Evolutionary conservation across 1,284 basidiomycete genomes (phyloP).

Genomic region (Uromyces viciae-fabae): DNA sequence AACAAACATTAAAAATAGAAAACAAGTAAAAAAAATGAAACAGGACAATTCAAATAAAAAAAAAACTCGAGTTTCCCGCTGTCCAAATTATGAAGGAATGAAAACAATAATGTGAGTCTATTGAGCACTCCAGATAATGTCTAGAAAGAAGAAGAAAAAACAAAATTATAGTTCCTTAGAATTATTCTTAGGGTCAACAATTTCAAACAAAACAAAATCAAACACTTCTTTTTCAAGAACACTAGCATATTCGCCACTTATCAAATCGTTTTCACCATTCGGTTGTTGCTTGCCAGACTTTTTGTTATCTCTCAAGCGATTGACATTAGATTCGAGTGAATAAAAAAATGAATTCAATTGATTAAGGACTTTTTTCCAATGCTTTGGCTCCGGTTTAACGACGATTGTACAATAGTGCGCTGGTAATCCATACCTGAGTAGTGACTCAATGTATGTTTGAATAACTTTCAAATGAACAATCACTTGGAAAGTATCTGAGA

Average conservation of each 20-base stretch:
- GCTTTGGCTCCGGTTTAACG: slow-evolving; percentile 85
- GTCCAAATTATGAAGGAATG: too few relatives aligned
- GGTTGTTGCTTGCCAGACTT: neutral
- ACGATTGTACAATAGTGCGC: slow-evolving; percentile 80
- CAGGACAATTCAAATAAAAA: too few relatives aligned
- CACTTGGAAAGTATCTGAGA: slow-evolving; percentile 92
- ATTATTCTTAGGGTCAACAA: slow-evolving; percentile 32
- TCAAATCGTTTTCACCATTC: slow-evolving; percentile 4
- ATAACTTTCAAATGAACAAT: slow-evolving; percentile 90
- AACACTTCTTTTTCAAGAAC: slow-evolving; percentile 43
- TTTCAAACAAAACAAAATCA: slow-evolving; percentile 46
- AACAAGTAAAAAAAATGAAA: too few relatives aligned
- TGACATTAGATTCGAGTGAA: slow-evolving; percentile 61
- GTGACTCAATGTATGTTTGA: slow-evolving; percentile 88
- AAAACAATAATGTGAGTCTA: too few relatives aligned
- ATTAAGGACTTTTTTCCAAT: slow-evolving; percentile 68
- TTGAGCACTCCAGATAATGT: too few relatives aligned
- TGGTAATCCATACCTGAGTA: slow-evolving; percentile 89
- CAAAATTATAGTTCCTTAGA: slow-evolving; percentile 27
- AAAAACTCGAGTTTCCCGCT: too few relatives aligned
- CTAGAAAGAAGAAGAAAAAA: neutral
- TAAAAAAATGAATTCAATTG: slow-evolving; percentile 72
- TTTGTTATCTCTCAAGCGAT: too few relatives aligned
- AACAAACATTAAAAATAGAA: too few relatives aligned
- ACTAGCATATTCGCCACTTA: slow-evolving; percentile 41